Evolutionary conservation across 176 grass and related monocot species (phyloP).

Genomic region (Rhipidocladum racemiflorum): DNA sequence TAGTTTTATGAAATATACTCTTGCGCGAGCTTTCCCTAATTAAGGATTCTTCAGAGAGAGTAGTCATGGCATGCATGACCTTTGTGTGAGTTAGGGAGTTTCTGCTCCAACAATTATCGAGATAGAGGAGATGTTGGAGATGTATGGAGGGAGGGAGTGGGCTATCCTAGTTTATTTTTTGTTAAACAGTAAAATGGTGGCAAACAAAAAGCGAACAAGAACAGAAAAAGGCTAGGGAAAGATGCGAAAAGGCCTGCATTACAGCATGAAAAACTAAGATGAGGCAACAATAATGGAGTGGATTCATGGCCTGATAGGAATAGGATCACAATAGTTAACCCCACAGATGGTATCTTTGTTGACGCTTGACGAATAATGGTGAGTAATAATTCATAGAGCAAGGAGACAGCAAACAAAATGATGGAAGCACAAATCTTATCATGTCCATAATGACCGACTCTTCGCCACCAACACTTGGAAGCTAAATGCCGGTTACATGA

Average conservation of each 20-base stretch:
- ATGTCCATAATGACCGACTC: background rate
- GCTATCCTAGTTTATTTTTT: background rate
- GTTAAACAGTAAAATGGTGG: background rate
- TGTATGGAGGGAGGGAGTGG: too few species aligned
- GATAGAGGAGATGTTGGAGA: background rate
- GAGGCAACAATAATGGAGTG: background rate
- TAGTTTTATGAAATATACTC: background rate
- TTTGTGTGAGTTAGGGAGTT: background rate
- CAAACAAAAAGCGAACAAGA: background rate
- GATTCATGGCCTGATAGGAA: background rate
- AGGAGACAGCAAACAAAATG: background rate
- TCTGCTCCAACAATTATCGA: background rate
- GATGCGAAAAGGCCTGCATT: background rate
- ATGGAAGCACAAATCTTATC: constrained; percentile 21
- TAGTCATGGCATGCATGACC: background rate
- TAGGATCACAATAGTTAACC: background rate
- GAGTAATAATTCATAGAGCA: background rate
- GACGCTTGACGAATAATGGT: background rate
- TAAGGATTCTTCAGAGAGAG: background rate
- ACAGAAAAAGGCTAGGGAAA: background rate
- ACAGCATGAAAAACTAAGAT: background rate
- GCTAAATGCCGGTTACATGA: constrained; percentile 22
- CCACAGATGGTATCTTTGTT: background rate
- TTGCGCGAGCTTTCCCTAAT: background rate
- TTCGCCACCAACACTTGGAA: background rate